These are phyloP conservation scores for Fusarium tuaranense DNA, from an alignment of 2,329 filamentous ascomycete genomes.

Conservation along the genomic window DNA sequence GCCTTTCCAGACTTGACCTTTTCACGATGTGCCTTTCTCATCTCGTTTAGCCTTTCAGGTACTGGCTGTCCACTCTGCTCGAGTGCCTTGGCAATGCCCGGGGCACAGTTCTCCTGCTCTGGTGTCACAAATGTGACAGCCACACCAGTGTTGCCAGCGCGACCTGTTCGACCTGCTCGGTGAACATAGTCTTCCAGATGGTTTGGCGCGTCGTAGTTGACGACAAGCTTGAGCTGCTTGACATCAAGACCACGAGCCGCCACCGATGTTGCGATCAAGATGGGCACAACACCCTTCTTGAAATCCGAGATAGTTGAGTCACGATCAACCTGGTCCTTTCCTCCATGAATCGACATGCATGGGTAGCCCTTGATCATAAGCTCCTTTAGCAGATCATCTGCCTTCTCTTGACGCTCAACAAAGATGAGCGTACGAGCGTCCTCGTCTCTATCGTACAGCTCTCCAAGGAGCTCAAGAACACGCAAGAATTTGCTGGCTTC, in stretches of 20 bases:
- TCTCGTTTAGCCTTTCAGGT: constrained; percentile 75
- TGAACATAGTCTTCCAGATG: constrained; percentile 98
- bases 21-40: constrained; percentile 81
- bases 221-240: constrained; percentile 93
- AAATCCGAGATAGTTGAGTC: constrained; percentile 94
- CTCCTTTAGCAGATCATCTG: constrained; percentile 82
- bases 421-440: constrained; percentile 92
- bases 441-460: constrained; percentile 87
- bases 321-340: constrained; percentile 92
- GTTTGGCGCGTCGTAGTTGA: constrained; percentile 95
- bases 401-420: constrained; percentile 91
- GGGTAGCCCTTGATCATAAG: constrained; percentile 87
- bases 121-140: constrained; percentile 94
- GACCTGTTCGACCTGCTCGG: constrained; percentile 90
- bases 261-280: constrained; percentile 94
- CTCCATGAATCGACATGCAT: constrained; percentile 93
- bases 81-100: constrained; percentile 91
- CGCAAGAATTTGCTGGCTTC: constrained; percentile 87
- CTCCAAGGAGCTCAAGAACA: constrained; percentile 86
- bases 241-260: constrained; percentile 96
- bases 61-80: constrained; percentile 89
- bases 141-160: constrained; percentile 93
- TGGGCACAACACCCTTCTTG: constrained; percentile 89
- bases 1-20: constrained; percentile 95
- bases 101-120: constrained; percentile 90